Conservation (phyloP, 2,329 filamentous ascomycete species). For the Colletotrichum sansevieriae region DNA sequence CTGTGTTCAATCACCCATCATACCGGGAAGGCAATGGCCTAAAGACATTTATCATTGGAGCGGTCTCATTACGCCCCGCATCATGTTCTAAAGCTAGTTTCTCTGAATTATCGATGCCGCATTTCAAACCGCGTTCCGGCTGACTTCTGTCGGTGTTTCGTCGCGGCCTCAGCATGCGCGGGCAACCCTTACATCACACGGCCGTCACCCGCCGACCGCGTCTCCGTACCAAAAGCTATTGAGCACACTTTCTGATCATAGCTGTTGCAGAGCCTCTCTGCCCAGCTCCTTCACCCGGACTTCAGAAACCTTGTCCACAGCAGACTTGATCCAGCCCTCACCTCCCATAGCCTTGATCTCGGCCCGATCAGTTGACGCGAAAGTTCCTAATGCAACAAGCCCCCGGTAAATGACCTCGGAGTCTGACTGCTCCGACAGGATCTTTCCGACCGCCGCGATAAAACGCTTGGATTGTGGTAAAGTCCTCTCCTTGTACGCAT, state of each 20-base stretch:
- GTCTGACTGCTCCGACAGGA: conserved; percentile 77
- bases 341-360: conserved; percentile 59
- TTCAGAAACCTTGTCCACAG: conserved; percentile 60
- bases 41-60: conserved; percentile 7
- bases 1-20: neutral
- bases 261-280: conserved; percentile 59
- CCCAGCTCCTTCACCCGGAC: conserved; percentile 61
- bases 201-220: conserved; percentile 22
- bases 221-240: conserved; percentile 4
- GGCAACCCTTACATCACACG: conserved; percentile 18
- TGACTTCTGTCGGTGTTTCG: conserved; percentile 10
- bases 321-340: conserved; percentile 56
- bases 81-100: conserved; percentile 32
- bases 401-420: conserved; percentile 86
- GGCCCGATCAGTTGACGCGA: conserved; percentile 69
- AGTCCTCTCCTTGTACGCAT: conserved; percentile 65
- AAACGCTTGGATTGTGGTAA: conserved; percentile 57
- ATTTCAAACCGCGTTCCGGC: neutral
- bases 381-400: conserved; percentile 85
- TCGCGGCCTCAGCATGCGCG: conserved; percentile 32
- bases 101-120: conserved; percentile 10
- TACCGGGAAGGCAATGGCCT: no score
- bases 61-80: conserved; percentile 34
- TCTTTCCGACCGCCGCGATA: conserved; percentile 71
- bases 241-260: conserved; percentile 39